Conservation (phyloP, 2,329 filamentous ascomycete species). For the Arthrobotrys entomopaga region DNA sequence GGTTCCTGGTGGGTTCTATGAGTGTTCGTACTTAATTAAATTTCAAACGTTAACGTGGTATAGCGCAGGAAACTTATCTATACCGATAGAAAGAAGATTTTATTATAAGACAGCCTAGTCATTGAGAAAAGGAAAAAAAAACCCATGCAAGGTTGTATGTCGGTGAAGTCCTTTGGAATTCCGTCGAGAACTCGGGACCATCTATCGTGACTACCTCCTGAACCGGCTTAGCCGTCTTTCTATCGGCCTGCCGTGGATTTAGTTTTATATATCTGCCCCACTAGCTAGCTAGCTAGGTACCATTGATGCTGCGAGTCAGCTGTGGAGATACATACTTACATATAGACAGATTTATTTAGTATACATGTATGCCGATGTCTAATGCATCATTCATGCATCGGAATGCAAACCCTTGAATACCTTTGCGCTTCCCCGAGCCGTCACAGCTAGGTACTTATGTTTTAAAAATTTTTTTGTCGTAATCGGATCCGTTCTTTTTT, state of each 20-base stretch:
- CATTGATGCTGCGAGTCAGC: slow-evolving; percentile 10
- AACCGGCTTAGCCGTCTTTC: slow-evolving; percentile 34
- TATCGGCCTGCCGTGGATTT: no score
- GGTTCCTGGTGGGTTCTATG: slow-evolving; percentile 33
- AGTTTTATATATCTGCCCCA: no score
- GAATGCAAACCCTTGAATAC: slow-evolving; percentile 51
- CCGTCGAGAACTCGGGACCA: slow-evolving; percentile 48
- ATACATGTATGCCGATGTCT: slow-evolving; percentile 19
- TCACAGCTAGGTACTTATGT: slow-evolving; percentile 3
- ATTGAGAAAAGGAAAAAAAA: background rate
- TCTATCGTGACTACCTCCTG: slow-evolving; percentile 47
- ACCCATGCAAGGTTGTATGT: background rate
- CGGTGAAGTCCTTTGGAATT: slow-evolving; percentile 19
- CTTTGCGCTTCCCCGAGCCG: slow-evolving; percentile 52
- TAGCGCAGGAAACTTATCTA: background rate
- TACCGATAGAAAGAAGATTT: background rate
- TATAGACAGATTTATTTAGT: no score
- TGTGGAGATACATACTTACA: slow-evolving; percentile 16
- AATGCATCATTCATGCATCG: slow-evolving; percentile 50
- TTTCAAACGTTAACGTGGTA: slow-evolving; percentile 31
- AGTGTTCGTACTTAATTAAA: slow-evolving; percentile 23
- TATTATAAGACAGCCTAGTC: background rate
- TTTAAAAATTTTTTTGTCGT: background rate
- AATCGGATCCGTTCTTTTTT: slow-evolving; percentile 12
- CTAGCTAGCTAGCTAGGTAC: slow-evolving; percentile 10